Evolutionary conservation across 169 alveolate genomes (phyloP), one percentile per base, ranked within the genome.

Genomic region (Eimeria necatrix): DNA sequence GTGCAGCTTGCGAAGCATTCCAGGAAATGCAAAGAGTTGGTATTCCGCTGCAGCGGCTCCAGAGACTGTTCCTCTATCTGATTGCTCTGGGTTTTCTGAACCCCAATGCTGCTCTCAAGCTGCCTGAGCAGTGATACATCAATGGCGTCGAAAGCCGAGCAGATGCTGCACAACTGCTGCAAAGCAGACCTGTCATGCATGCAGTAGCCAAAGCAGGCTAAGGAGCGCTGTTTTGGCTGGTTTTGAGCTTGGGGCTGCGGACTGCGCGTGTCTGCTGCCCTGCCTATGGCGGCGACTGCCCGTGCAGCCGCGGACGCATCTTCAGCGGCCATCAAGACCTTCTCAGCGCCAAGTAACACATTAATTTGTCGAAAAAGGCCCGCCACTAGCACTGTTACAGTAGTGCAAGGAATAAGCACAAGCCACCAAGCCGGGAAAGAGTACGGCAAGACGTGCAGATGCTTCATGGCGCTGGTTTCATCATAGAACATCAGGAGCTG

Each of bases 391-490:
- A 84, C 8, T 18, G 73, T 68, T 48, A 41, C 41, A 48, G 48
- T 49, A 20, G 32, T 68, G 14, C 91, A 84, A 16, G 76, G 91
- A 9, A 84, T 22, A 26, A 84, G 78, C 32, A 84, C 76, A 14
- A 84, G 78, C 91, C 91, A 84, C 91, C 91, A 84, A 12, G 91
- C 91, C 12, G 76, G 91, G 68, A 84, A 84, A 7, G 78, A 51
- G 48, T 84, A 84, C 8, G 91, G 91, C 91, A 84, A 5, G n/a
- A 84, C 56, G 52, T 48, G 91, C 10, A 84, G 91, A 46, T 84
- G 76, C 51, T 56, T 26, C 91, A 84, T 32, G 64, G 49, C 76
- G 76, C 60, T 84, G 59, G 91, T 32, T 22, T 56, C 91, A n/a
- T 56, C 91, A 20, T 59, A 56, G 10, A 32, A 59, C 12, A 84